A percentile compares a stretch with the other conserved stretches of the same genome.
Conservation (phyloP, 495 filamentous ascomycete genomes). For the Podospora pseudopauciseta region DNA sequence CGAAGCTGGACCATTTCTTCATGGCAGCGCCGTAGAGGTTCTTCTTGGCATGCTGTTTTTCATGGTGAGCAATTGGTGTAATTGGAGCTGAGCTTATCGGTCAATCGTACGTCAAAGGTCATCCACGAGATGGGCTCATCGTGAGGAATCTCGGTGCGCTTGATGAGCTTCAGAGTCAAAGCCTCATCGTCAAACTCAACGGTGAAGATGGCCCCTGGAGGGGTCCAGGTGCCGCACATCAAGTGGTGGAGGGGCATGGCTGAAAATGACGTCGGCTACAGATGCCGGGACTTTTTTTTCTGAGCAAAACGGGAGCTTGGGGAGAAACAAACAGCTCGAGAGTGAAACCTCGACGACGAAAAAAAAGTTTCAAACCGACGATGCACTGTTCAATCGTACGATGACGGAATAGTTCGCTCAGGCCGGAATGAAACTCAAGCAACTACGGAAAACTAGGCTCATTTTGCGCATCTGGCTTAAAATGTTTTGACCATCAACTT, state of each 20-base stretch:
- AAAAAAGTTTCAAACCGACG: background rate
- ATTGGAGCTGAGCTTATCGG: background rate
- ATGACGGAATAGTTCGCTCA: slow-evolving; percentile 9
- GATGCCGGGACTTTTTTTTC: slow-evolving; percentile 3
- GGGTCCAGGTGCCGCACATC: slow-evolving; percentile 83
- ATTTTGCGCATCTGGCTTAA: background rate
- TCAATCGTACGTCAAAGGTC: slow-evolving; percentile 66
- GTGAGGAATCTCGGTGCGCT: slow-evolving; percentile 72
- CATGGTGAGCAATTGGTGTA: slow-evolving; percentile 24
- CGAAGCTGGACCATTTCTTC: slow-evolving; percentile 84
- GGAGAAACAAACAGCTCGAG: background rate
- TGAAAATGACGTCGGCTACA: slow-evolving; percentile 25
- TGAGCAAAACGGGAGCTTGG: background rate
- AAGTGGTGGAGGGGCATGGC: slow-evolving; percentile 69
- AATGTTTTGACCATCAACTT: background rate
- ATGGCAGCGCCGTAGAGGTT: slow-evolving; percentile 82
- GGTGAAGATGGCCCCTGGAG: slow-evolving; percentile 80
- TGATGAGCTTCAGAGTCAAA: slow-evolving; percentile 64
- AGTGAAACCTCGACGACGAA: background rate
- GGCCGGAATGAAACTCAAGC: background rate
- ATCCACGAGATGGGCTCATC: slow-evolving; percentile 89
- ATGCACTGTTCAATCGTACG: slow-evolving; percentile 3
- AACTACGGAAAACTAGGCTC: background rate
- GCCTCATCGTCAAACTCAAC: slow-evolving; percentile 77
- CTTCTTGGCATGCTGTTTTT: slow-evolving; percentile 64